Evolutionary conservation across 164 flowering plant genomes (phyloP).

Genomic region (Vitis cinerea): DNA sequence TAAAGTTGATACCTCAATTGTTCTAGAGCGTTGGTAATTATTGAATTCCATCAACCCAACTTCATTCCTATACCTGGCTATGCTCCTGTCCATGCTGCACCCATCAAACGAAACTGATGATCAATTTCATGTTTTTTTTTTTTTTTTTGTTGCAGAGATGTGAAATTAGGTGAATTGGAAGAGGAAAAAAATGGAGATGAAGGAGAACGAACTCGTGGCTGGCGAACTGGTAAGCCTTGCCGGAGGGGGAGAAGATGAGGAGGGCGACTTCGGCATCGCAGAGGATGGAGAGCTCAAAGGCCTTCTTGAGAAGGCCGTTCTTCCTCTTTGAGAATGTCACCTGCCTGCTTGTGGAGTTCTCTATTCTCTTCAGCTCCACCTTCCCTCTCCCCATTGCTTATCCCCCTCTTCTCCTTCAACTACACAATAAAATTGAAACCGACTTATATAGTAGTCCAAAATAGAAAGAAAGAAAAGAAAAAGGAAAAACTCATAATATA

Average conservation of each 20-base stretch:
- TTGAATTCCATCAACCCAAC: conserved; percentile 29
- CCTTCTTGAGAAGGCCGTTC: conserved; percentile 62
- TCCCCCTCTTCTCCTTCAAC: too few species aligned
- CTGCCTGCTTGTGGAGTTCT: conserved; percentile 54
- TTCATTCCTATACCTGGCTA: conserved; percentile 35
- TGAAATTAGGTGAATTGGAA: not conserved
- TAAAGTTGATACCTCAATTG: conserved; percentile 31
- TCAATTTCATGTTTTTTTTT: not conserved
- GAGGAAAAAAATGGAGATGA: not conserved
- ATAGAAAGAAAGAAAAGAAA: too few species aligned
- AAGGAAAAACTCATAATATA: too few species aligned
- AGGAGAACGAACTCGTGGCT: conserved; percentile 39
- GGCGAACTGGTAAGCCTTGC: conserved; percentile 41
- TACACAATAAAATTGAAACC: too few species aligned
- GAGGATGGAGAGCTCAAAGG: conserved; percentile 52
- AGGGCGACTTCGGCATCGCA: conserved; percentile 62
- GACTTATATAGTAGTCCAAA: too few species aligned
- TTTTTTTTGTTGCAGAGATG: too few species aligned
- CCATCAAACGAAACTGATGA: not conserved
- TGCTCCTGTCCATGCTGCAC: conserved; percentile 48
- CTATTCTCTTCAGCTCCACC: conserved; percentile 59
- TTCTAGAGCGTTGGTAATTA: conserved; percentile 19
- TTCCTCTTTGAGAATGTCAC: conserved; percentile 59
- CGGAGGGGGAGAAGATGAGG: conserved; percentile 48
- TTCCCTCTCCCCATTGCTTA: conserved; percentile 28